A percentile compares a stretch with the other conserved stretches of the same genome.
phyloP scores from a whole-genome alignment of 2,329 filamentous ascomycete genomes.

The Epichloe gansuensis region DNA sequence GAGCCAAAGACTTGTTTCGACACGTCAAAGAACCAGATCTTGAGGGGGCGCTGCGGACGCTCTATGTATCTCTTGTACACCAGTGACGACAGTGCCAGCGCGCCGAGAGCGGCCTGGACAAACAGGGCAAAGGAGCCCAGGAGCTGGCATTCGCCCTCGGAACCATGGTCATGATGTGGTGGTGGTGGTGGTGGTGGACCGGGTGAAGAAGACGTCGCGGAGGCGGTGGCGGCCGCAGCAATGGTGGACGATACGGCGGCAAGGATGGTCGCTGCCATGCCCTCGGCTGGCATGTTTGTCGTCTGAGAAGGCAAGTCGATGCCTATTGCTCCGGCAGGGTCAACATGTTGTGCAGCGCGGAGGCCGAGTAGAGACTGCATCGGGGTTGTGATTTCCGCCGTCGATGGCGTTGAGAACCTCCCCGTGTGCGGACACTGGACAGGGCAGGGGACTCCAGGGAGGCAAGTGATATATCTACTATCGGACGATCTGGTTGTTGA shows the following conservation, averaged over 20 bases:
- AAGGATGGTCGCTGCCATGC: constrained; percentile 7
- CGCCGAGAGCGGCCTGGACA: constrained; percentile 77
- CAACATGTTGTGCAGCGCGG: constrained; percentile 4
- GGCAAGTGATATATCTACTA: not conserved
- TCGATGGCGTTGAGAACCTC: not conserved
- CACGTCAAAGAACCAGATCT: constrained; percentile 96
- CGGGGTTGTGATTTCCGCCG: not conserved
- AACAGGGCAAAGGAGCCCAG: constrained; percentile 84
- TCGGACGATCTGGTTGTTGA: too few species aligned
- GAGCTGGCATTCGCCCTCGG: constrained; percentile 68
- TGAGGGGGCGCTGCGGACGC: constrained; percentile 77
- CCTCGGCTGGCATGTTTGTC: constrained; percentile 1
- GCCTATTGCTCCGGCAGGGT: constrained; percentile 1
- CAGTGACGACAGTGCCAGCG: constrained; percentile 68
- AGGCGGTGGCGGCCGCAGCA: constrained; percentile 17
- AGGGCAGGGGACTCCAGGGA: not conserved
- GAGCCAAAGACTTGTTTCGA: constrained; percentile 96
- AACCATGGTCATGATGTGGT: constrained; percentile 25
- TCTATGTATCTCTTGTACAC: constrained; percentile 93
- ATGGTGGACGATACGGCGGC: constrained; percentile 7
- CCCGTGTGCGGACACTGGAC: not conserved
- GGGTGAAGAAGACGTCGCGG: constrained; percentile 15
- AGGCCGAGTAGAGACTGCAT: constrained; percentile 2
- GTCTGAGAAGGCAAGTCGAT: constrained; percentile 9
- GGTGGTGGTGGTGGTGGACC: constrained; percentile 8